Evolutionary conservation across 2,329 filamentous ascomycete genomes (phyloP).

Genomic region (Parascedosporium putredinis): DNA sequence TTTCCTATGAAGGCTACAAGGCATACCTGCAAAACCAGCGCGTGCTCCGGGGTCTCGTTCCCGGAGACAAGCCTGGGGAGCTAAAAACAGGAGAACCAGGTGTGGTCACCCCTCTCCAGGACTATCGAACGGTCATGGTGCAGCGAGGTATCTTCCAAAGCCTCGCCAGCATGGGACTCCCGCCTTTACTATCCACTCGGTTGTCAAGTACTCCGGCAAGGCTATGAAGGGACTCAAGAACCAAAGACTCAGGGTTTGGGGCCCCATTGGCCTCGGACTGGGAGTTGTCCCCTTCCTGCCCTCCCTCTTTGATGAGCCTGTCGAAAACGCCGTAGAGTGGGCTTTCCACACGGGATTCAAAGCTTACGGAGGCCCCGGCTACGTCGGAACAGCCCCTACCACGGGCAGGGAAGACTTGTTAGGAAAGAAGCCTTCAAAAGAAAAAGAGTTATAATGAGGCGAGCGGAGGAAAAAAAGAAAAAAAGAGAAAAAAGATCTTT

Average conservation of each 20-base stretch:
- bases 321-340: slow-evolving; percentile 88
- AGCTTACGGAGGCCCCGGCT: slow-evolving; percentile 52
- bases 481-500: slow-evolving; percentile 22
- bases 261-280: slow-evolving; percentile 75
- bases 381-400: slow-evolving; percentile 43
- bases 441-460: slow-evolving; percentile 30
- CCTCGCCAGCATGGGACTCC: slow-evolving; percentile 89
- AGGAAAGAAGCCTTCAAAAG: slow-evolving; percentile 19
- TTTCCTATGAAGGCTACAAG: slow-evolving; percentile 89
- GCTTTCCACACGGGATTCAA: slow-evolving; percentile 75
- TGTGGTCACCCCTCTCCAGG: slow-evolving; percentile 62
- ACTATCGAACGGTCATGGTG: slow-evolving; percentile 83
- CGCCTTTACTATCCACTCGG: slow-evolving; percentile 85
- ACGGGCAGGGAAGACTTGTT: slow-evolving; percentile 38
- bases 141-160: slow-evolving; percentile 86
- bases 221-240: slow-evolving; percentile 81
- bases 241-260: slow-evolving; percentile 67
- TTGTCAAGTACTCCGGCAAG: slow-evolving; percentile 78
- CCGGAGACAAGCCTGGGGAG: slow-evolving; percentile 14
- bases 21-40: slow-evolving; percentile 81
- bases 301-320: slow-evolving; percentile 78
- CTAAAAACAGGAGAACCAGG: slow-evolving; percentile 15
- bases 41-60: slow-evolving; percentile 28
- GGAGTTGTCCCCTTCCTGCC: slow-evolving; percentile 75
- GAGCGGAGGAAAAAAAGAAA: slow-evolving; percentile 32